Base-by-base conservation (phyloP, 169 alveolate genomes). In the Plasmodium sp. region DNA sequence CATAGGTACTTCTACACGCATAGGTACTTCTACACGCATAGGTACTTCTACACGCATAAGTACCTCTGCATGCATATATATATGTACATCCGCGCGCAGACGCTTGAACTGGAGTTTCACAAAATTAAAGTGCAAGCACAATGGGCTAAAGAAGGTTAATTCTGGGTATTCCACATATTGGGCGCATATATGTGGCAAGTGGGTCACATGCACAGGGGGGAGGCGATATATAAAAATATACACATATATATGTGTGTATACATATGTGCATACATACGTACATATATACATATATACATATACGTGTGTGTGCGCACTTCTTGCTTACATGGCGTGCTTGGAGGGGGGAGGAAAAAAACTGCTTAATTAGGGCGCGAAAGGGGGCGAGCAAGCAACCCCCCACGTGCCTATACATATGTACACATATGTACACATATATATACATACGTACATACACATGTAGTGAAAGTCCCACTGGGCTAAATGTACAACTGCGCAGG, bases 101-200 rank as follows among this genome's bases (percentile, higher is more conserved):
- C 33, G 77, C 77, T 62, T 36, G 39, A 83, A 81, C 45, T 84
- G 27, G 54, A 84, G 51, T 73, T 84, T 84, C 92, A 84, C 83
- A 84, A 84, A 84, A 84, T 72, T 72, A 72, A 84, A 48, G 54
- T 84, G 75, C 58, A 58, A 43, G 77, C 54, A 84, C n/a, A 71
- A 71, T 48, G 45, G 91, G 56, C 43, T 73, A 18, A 12, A 51
- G 16, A 51, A 84, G 33, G 45, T 72, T 84, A 84, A 71, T 34
- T 84, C 56, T 72, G 73, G 77, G 54, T 54, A 84, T n/a, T 51
- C 62, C 48, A 56, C 72, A 73, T 39, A 84, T 71, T 84, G 27
- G 48, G 6, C 51, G 56, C 75, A 84, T 84, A 34, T 67, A 84
- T 5, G 75, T 41, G 33, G 33, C 43, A 10, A 67, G 75, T 27